Percentiles rank a stretch among this genome's conserved stretches.
Evolutionary conservation across 805 yeast species (phyloP).

Genomic region (Kodamaea lidongshanica): DNA sequence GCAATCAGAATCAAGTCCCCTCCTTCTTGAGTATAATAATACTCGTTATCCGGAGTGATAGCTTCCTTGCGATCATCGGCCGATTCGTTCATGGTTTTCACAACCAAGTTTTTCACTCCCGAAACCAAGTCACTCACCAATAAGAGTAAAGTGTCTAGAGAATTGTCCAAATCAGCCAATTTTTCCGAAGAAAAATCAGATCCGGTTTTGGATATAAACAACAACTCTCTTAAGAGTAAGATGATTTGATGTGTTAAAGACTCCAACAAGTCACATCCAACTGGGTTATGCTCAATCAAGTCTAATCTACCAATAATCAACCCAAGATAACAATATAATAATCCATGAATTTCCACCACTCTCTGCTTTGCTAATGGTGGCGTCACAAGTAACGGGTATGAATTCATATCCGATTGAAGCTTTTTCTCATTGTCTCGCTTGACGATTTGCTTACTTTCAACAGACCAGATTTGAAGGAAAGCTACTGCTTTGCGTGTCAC

Average conservation of each 20-base stretch:
- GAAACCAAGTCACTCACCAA: conserved; percentile 61
- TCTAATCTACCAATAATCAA: conserved; percentile 72
- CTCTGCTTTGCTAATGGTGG: conserved; percentile 63
- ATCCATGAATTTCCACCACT: conserved; percentile 56
- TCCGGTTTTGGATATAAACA: conserved; percentile 51
- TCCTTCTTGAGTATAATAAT: conserved; percentile 62
- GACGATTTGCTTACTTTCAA: conserved; percentile 48
- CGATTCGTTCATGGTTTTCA: conserved; percentile 43
- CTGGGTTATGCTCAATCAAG: conserved; percentile 64
- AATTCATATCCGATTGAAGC: conserved; percentile 31
- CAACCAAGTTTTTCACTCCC: conserved; percentile 57
- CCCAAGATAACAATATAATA: conserved; percentile 56
- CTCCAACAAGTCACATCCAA: conserved; percentile 65
- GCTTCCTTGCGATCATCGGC: conserved; percentile 26
- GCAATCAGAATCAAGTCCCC: conserved; percentile 55
- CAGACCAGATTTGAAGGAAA: conserved; percentile 67
- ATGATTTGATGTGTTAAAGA: conserved; percentile 64
- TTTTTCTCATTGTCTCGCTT: conserved; percentile 30
- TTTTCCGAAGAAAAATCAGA: conserved; percentile 34
- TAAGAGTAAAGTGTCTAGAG: conserved; percentile 53
- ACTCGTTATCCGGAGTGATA: conserved; percentile 16
- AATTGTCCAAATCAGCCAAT: conserved; percentile 38
- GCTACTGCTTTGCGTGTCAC: conserved; percentile 59
- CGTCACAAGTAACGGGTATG: conserved; percentile 39
- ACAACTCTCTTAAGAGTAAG: conserved; percentile 54